Evolutionary conservation across 768 basidiomycete species (phyloP), one percentile per base, ranked within the genome.

Genomic region (Fibroporia radiculosa): DNA sequence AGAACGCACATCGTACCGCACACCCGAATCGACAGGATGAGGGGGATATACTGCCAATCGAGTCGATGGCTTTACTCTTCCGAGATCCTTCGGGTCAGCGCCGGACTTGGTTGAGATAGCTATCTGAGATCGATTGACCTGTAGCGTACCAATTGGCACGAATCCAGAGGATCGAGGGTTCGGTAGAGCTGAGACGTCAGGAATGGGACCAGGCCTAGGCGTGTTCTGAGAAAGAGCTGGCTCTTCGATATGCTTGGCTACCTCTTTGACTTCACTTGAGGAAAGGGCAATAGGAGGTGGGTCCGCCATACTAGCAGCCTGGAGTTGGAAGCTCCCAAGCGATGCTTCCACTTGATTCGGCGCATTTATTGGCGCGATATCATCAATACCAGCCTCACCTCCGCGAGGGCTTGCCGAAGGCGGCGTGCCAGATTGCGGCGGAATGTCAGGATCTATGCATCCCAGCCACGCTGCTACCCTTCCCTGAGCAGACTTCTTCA

Each of bases 381-480:
- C 44, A 13, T 26, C 6, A 23, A 38, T 19, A 18, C 22, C 44
- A 14, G 25, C 44, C 8, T 18, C 19, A 38, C 2, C 24, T 3
- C 22, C 14, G 27, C 44, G 42, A 3, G 53, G 53, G 25, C 51
- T 53, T 13, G 25, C 35, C 7, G 51, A 45, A 6, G 52, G 50
- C 4, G 57, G 48, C 22, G 52, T 50, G 3, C 35, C 48, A 2
- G 72, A 62, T 40, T 73, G 73, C 5, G 75, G 76, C 1, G 78
- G 77, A 3, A 64, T 67, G 32, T 73, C 74, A 3, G 74, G 68
- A 41, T 81, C 80, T 38, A 88, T 77, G 7, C 65, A 70, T 23
- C 81, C 85, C 48, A 90, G 54, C 86, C 86, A 90, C 6, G 80
- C 84, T 7, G 85, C 72, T n/a, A 90, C 79, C 19, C 83, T 67